Conservation (phyloP, 2,329 filamentous ascomycete species). For the Fusarium musae region DNA sequence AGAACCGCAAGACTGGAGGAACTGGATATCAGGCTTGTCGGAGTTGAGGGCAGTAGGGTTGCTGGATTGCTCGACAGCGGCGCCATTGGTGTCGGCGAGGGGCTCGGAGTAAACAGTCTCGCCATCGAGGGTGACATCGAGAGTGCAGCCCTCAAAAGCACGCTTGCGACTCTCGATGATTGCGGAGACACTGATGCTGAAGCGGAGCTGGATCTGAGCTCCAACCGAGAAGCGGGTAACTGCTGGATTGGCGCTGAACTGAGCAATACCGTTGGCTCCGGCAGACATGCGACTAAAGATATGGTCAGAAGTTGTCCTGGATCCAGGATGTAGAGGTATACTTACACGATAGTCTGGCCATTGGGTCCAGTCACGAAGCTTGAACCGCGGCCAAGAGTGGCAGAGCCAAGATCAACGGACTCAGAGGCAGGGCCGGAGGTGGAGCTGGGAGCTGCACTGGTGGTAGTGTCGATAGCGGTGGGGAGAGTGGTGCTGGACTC, state of each 20-base stretch:
- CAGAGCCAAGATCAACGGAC: slow-evolving; percentile 12
- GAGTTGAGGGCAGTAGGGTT: fast-evolving
- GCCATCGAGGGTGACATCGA: slow-evolving; percentile 5
- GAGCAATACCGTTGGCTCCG: too few species aligned
- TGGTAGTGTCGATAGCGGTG: neutral
- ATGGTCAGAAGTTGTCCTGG: too few species aligned
- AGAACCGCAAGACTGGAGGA: slow-evolving; percentile 19
- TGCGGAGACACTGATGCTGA: too few species aligned
- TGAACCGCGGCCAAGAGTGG: too few species aligned
- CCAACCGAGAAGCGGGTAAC: too few species aligned
- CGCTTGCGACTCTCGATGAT: too few species aligned
- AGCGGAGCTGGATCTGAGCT: too few species aligned
- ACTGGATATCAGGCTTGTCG: neutral
- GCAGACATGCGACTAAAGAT: too few species aligned
- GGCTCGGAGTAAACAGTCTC: neutral
- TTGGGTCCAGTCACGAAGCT: too few species aligned
- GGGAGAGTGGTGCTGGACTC: neutral
- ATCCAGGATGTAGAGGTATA: too few species aligned
- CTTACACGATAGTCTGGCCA: too few species aligned
- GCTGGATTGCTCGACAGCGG: neutral
- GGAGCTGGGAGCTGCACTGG: neutral
- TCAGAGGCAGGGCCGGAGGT: fast-evolving
- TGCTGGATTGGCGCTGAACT: too few species aligned
- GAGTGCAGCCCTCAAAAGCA: neutral
- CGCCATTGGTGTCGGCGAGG: neutral